Percentiles rank a stretch among this genome's conserved stretches.
Evolutionary conservation across 2,329 filamentous ascomycete genomes (phyloP).

Genomic region (Pseudocercospora vitis): DNA sequence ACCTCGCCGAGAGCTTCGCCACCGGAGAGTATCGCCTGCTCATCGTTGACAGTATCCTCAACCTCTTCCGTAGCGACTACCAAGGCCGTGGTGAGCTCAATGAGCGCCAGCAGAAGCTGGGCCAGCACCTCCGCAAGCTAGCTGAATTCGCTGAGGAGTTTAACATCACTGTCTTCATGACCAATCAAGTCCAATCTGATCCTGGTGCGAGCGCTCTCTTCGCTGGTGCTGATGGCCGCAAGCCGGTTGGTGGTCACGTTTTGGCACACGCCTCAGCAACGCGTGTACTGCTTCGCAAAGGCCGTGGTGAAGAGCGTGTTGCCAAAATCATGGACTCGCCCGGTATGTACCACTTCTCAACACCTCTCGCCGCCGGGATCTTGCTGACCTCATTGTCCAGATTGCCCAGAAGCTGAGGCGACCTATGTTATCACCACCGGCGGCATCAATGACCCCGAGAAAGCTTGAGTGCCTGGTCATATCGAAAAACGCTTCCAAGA

Average conservation of each 20-base stretch:
- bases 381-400: constrained; percentile 42
- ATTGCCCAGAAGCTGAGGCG: constrained; percentile 67
- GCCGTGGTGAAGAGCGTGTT: constrained; percentile 67
- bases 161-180: constrained; percentile 65
- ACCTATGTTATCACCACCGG: constrained; percentile 70
- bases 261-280: constrained; percentile 69
- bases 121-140: constrained; percentile 63
- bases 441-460: constrained; percentile 67
- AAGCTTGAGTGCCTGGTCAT: constrained; percentile 44
- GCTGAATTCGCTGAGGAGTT: constrained; percentile 69
- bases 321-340: constrained; percentile 69
- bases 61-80: constrained; percentile 67
- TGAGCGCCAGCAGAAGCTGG: constrained; percentile 67
- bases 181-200: constrained; percentile 71
- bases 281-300: constrained; percentile 65
- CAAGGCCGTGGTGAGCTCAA: constrained; percentile 66
- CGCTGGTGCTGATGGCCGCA: constrained; percentile 66
- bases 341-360: constrained; percentile 51
- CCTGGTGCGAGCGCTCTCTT: constrained; percentile 68
- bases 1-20: constrained; percentile 60
- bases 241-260: constrained; percentile 67
- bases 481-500: background rate
- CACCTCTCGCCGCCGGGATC: too few relatives aligned
- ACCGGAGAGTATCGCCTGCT: constrained; percentile 65
- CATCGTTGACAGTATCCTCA: constrained; percentile 70